Conservation (phyloP, 345 rosid genomes). For the Salix exigua region DNA sequence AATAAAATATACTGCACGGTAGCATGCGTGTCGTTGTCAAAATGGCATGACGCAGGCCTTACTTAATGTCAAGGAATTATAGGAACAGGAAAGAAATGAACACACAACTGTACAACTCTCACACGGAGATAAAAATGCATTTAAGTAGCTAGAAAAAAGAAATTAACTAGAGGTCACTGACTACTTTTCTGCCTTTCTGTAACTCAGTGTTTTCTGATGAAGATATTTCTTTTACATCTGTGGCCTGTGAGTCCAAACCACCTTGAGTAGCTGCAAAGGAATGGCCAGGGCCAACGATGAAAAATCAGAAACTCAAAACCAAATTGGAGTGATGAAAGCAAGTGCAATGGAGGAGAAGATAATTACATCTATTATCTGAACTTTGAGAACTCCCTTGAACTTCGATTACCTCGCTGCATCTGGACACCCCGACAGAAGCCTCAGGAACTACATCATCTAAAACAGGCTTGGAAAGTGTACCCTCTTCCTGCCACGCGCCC, state of each 20-base stretch:
- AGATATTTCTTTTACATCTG: constrained; percentile 35
- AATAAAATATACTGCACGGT: not conserved
- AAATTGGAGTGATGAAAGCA: not conserved
- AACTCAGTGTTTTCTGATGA: constrained; percentile 40
- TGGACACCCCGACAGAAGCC: constrained; percentile 24
- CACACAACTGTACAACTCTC: not conserved
- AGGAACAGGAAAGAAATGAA: not conserved
- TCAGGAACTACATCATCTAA: constrained; percentile 20
- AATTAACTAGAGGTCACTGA: constrained; percentile 29
- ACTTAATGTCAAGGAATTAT: not conserved
- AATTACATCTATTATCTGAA: constrained; percentile 40
- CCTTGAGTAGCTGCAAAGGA: constrained; percentile 42
- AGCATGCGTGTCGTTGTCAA: too few relatives aligned
- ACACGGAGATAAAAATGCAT: not conserved
- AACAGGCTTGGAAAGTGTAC: constrained; percentile 11
- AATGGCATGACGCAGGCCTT: not conserved
- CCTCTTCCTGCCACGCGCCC: constrained; percentile 28
- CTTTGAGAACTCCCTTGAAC: constrained; percentile 37
- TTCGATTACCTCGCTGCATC: constrained; percentile 32
- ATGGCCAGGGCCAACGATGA: not conserved
- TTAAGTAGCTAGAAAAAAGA: not conserved
- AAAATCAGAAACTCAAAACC: constrained; percentile 10
- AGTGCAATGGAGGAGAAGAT: constrained; percentile 13
- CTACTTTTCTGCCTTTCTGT: constrained; percentile 55
- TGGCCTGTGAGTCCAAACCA: constrained; percentile 30